Conservation (phyloP, 441 rosid species). For the Erysimum cheiri region DNA sequence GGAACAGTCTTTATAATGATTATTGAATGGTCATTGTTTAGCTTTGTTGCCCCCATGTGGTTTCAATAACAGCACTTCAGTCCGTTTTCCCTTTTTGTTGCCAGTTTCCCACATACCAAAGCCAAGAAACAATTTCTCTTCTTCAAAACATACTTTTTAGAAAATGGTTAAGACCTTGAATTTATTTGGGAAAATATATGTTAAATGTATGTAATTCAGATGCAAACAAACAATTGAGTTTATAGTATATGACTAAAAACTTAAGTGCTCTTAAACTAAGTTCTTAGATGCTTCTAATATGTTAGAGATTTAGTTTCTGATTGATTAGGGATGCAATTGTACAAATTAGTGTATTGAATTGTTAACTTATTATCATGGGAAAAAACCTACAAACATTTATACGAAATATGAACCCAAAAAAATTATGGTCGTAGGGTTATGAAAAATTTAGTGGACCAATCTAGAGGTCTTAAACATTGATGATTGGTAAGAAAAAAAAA, state of each 20-base stretch:
- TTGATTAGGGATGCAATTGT: not conserved
- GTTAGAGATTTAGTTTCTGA: not conserved
- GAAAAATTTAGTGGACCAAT: not conserved
- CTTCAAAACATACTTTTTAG: not conserved
- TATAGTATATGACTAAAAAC: not conserved
- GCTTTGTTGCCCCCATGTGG: conserved; percentile 41
- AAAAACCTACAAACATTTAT: not conserved
- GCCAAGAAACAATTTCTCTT: conserved; percentile 28
- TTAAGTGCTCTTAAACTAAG: not conserved
- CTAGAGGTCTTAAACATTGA: too few species aligned
- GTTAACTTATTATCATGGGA: too few species aligned
- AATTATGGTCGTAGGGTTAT: not conserved
- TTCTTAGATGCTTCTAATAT: not conserved
- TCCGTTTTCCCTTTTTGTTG: conserved; percentile 26
- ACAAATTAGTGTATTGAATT: not conserved
- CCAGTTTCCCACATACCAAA: conserved; percentile 4
- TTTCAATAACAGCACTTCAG: conserved; percentile 33
- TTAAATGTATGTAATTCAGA: too few species aligned
- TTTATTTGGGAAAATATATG: not conserved
- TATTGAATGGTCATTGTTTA: conserved; percentile 35
- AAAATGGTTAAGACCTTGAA: not conserved
- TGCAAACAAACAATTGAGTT: too few species aligned
- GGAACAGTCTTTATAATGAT: conserved; percentile 35
- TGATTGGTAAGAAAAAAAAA: too few species aligned
- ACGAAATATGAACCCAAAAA: not conserved